Conservation (phyloP, 371 early-diverging fungal species). For the Synchytrium microbalum region DNA sequence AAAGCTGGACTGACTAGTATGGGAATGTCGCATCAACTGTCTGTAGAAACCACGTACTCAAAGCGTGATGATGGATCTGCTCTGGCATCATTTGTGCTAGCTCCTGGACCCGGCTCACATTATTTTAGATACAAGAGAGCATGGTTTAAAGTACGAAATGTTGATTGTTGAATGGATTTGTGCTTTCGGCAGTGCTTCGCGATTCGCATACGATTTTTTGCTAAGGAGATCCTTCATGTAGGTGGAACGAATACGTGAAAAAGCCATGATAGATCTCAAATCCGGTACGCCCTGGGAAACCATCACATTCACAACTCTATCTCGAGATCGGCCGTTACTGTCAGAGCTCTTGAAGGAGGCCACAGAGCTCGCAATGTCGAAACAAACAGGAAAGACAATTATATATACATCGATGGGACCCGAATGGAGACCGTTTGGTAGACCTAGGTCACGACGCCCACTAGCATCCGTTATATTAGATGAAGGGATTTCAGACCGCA, state of each 20-base stretch:
- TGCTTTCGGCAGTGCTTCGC: not conserved
- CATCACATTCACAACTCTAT: conserved; percentile 83
- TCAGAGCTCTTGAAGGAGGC: conserved; percentile 73
- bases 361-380: conserved; percentile 67
- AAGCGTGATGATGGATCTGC: conserved; percentile 89
- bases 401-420: conserved; percentile 90
- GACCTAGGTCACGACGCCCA: conserved; percentile 75
- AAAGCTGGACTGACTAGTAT: not conserved
- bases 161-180: not conserved
- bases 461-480: conserved; percentile 85
- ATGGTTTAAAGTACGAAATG: conserved; percentile 63
- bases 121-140: conserved; percentile 69
- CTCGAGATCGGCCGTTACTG: conserved; percentile 70
- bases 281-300: conserved; percentile 92
- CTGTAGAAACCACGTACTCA: conserved; percentile 80
- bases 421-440: conserved; percentile 96
- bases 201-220: too few species aligned
- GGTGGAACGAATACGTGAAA: conserved; percentile 69
- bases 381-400: conserved; percentile 90
- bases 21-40: conserved; percentile 29
- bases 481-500: conserved; percentile 59
- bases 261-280: conserved; percentile 80
- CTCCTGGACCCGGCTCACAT: conserved; percentile 91
- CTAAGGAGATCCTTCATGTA: not conserved
- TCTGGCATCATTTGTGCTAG: conserved; percentile 71